Evolutionary conservation across 371 early-diverging fungal genomes (phyloP), one percentile per base, ranked within the genome.

Genomic region (Gilbertella persicaria): DNA sequence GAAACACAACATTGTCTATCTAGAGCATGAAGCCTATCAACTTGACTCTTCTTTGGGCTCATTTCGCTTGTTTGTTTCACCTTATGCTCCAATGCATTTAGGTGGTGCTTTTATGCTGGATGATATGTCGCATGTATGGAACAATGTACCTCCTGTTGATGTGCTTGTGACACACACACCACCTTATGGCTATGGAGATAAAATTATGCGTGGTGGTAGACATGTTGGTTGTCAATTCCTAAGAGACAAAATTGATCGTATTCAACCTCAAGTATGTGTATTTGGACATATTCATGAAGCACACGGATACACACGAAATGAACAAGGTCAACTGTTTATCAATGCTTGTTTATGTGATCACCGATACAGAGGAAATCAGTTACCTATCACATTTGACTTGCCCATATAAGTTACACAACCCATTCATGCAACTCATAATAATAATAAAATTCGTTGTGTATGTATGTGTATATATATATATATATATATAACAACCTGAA

Each of bases 211-310:
- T 8, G 47, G 60, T 19, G 45, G 43, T 4, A 30, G 35, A 3
- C 64, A 68, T 59, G 77, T 67, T 8, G 84, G 84, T 0, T 83
- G 84, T 46, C 56, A 55, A 1, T 52, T 67, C 28, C 59, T 83
- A 16, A 50, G 60, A 19, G 38, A 62, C 12, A 62, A 71, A 40
- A 65, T 83, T 20, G 58, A 71, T n/a, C 16, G 35, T 0, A 69
- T 80, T 14, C 53, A 60, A 30, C 84, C 84, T 1, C 53, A 57
- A 14, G 75, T 75, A 7, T 71, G 59, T 42, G 43, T 83, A 0
- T 83, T 74, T 58, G 84, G 84, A 1, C 84, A 83, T 63, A 83
- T 83, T 50, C 84, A 83, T 44, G 77, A 83, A 51, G 58, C 59
- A 2, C 58, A 73, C 49, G 81, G 78, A 2, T 72, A 68, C 48